Evolutionary conservation across 768 basidiomycete genomes (phyloP), one percentile per base, ranked within the genome.

Genomic region (Chalciporus pseudorubinellus): DNA sequence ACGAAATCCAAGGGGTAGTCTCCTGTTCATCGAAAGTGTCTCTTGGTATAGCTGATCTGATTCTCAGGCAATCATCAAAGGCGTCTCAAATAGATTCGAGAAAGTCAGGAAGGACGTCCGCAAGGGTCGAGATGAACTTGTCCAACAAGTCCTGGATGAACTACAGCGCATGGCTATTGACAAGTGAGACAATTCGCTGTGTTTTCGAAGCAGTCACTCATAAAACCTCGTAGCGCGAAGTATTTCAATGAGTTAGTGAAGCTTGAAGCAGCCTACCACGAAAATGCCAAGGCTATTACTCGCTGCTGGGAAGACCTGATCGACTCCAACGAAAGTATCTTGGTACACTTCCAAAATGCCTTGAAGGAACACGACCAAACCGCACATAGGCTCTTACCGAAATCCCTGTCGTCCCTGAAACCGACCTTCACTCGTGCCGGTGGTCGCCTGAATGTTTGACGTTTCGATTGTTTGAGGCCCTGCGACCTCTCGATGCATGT

Each of bases 221-320:
- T 36, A 50, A 41, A 9, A 18, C 39, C 24, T 46, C 19, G 3
- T 52, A 87, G 85, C 47, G 71, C 73, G 38, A 64, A 56, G 18
- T 74, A 80, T 57, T 83, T 79, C 64, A 81, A 84, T 58, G 63
- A 55, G 13, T 64, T 87, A 26, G 74, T 85, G 26, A 74, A 75
- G 47, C 72, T 85, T 16, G 81, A 84, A 58, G 73, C 75, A 47
- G 75, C 77, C 47, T 85, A 84, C 56, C 70, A 77, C 33, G 64
- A 53, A 21, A 70, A 72, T 47, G 71, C 77, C 51, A 68, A 70
- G 39, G 66, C 72, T 26, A 66, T 81, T 31, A 61, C 72, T 43
- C 57, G 61, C 42, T 68, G 67, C 18, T 68, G 77, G 53, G 77
- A 78, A 34, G 75, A 76, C 16, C 64, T 78, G 48, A 65, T 69